These are phyloP conservation scores for Linum trigynum DNA, from an alignment of 345 rosid genomes.

Conservation along the genomic window DNA sequence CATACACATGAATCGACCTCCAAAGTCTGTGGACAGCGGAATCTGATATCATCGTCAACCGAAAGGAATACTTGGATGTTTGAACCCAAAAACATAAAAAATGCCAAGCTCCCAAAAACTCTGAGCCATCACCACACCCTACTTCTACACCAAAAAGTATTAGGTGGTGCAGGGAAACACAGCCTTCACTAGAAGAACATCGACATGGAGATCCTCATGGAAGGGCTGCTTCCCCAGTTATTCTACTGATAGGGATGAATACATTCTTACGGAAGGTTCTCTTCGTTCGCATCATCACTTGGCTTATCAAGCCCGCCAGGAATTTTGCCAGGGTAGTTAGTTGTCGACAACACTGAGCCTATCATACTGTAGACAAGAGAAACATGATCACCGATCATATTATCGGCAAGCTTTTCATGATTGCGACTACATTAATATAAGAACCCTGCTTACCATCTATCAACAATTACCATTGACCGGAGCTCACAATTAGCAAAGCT, in stretches of 20 bases:
- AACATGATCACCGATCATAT: background rate
- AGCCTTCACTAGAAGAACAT: background rate
- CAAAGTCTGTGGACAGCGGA: too few species aligned
- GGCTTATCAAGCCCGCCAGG: constrained; percentile 52
- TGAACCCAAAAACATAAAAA: too few species aligned
- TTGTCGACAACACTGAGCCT: constrained; percentile 36
- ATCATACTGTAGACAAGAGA: constrained; percentile 28
- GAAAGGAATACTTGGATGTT: too few species aligned
- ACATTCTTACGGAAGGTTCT: constrained; percentile 13
- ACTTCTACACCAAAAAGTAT: background rate
- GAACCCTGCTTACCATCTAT: constrained; percentile 38
- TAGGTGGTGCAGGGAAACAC: background rate
- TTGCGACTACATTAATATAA: background rate
- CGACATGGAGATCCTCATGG: background rate
- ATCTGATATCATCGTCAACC: too few species aligned
- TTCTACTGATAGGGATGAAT: background rate
- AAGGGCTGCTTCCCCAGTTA: background rate
- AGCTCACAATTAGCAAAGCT: constrained; percentile 75
- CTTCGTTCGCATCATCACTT: constrained; percentile 32
- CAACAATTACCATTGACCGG: constrained; percentile 49
- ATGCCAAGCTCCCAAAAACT: too few species aligned
- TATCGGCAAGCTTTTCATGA: background rate
- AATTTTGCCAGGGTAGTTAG: constrained; percentile 46
- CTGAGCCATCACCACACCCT: background rate
- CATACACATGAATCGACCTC: too few species aligned